phyloP scores from a whole-genome alignment of 2,329 filamentous ascomycete genomes.

The Pseudovirgaria hyperparasitica region DNA sequence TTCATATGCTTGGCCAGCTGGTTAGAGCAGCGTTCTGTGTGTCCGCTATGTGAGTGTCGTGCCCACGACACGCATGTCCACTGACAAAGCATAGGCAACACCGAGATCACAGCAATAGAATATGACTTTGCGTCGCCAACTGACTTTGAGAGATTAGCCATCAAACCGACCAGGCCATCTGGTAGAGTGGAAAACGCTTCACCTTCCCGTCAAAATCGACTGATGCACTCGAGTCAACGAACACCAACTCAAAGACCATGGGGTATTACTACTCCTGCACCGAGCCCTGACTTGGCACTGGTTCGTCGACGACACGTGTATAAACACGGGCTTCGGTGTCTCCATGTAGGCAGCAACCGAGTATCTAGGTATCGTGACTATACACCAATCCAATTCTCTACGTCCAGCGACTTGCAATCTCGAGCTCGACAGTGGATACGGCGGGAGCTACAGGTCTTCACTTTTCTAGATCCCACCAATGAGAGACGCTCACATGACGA shows the following conservation, averaged over 20 bases:
- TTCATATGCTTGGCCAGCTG: slow-evolving; percentile 74
- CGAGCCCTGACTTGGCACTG: slow-evolving; percentile 32
- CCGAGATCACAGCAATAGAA: slow-evolving; percentile 44
- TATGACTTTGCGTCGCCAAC: slow-evolving; percentile 46
- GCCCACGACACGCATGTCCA: neutral
- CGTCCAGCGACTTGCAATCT: slow-evolving; percentile 54
- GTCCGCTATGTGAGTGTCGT: slow-evolving; percentile 60
- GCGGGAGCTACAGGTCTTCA: slow-evolving; percentile 73
- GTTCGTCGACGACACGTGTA: slow-evolving; percentile 61
- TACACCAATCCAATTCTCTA: slow-evolving; percentile 51
- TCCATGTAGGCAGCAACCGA: slow-evolving; percentile 71
- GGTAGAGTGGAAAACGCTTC: slow-evolving; percentile 9
- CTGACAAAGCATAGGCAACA: slow-evolving; percentile 30
- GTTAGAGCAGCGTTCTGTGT: slow-evolving; percentile 59
- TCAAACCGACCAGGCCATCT: slow-evolving; percentile 25
- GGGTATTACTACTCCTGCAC: slow-evolving; percentile 8
- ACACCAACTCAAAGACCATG: slow-evolving; percentile 2
- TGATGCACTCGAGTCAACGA: slow-evolving; percentile 4
- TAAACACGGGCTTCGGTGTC: slow-evolving; percentile 55
- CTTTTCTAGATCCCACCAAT: slow-evolving; percentile 45
- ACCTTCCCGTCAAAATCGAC: slow-evolving; percentile 7
- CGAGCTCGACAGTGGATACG: slow-evolving; percentile 72
- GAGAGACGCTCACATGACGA: slow-evolving; percentile 9
- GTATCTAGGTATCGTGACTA: slow-evolving; percentile 66
- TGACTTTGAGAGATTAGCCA: slow-evolving; percentile 45